Evolutionary conservation across 768 basidiomycete genomes (phyloP), one percentile per base, ranked within the genome.

Genomic region (Pisolithus microcarpus): DNA sequence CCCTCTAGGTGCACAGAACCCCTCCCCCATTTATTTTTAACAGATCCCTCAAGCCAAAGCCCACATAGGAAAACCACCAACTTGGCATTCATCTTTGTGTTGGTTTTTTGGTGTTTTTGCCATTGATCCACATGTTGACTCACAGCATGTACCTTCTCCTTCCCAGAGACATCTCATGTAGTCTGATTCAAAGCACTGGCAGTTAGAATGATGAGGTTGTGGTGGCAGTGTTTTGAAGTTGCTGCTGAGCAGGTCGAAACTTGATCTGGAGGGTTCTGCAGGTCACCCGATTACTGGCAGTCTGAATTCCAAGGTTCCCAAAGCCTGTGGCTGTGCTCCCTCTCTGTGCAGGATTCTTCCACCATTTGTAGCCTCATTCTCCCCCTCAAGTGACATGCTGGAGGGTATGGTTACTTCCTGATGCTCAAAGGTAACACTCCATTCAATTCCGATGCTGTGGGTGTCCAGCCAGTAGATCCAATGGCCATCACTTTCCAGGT

Each of bases 341-440:
- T 30, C 7, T 30, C 7, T 1, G 28, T 24, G 23, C 23, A 24
- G 23, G 23, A 24, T 24, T 24, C 28, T 9, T 1, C 28, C 28
- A 30, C 8, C 8, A 30, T 30, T 9, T 9, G 8, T 30, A 30
- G 28, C 28, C 28, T 30, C 28, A 30, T 30, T 30, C 8, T 30
- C 28, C 28, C 28, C 28, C 28, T 30, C 8, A 9, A 30, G 28
- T 9, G 8, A 30, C 28, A 38, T n/a, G 11, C 38, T 16, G 13
- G 38, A 6, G 15, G 38, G 38, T 15, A 19, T 38, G 6, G 13
- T 38, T 4, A 19, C 13, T 11, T 38, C 13, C 5, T 38, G 0
- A 51, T 46, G 34, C 53, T 54, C 28, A 11, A 18, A 58, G 55
- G 1, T 26, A 13, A 18, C 51, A 19, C 3, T 59, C 48, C 1